A percentile compares a stretch with the other conserved stretches of the same genome.
These are phyloP conservation scores for Penstemon eatonii DNA, from an alignment of 257 asterid species.

Conservation along the genomic window DNA sequence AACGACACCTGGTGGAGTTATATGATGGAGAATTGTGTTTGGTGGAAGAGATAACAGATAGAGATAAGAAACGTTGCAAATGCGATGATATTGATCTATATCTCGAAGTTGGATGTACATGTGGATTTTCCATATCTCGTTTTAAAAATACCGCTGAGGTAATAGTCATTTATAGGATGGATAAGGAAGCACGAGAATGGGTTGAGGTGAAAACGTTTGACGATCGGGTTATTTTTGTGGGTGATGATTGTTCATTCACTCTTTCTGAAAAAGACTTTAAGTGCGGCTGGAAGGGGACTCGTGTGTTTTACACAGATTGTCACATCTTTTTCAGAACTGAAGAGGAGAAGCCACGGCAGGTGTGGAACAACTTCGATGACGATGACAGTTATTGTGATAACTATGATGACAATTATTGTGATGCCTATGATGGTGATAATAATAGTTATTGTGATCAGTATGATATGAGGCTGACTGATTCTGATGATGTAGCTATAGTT, in stretches of 20 bases:
- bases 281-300: conserved; percentile 14
- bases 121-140: not conserved
- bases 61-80: conserved; percentile 14
- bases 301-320: conserved; percentile 17
- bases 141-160: conserved; percentile 6
- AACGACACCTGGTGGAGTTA: conserved; percentile 11
- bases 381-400: no score
- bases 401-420: not conserved
- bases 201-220: conserved; percentile 4
- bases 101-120: not conserved
- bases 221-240: conserved; percentile 18
- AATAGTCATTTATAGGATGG: conserved; percentile 4
- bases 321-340: conserved; percentile 14
- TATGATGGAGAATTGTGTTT: conserved; percentile 11
- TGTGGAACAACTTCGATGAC: not conserved
- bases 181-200: not conserved
- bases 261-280: conserved; percentile 5
- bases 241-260: conserved; percentile 26
- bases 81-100: not conserved
- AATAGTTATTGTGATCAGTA: not conserved
- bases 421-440: not conserved
- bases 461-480: conserved; percentile 12
- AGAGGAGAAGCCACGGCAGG: conserved; percentile 4
- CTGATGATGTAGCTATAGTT: not conserved
- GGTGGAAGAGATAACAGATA: conserved; percentile 20